Evolutionary conservation across 2,329 filamentous ascomycete genomes (phyloP).

Genomic region (Chalaropsis thielavioides): DNA sequence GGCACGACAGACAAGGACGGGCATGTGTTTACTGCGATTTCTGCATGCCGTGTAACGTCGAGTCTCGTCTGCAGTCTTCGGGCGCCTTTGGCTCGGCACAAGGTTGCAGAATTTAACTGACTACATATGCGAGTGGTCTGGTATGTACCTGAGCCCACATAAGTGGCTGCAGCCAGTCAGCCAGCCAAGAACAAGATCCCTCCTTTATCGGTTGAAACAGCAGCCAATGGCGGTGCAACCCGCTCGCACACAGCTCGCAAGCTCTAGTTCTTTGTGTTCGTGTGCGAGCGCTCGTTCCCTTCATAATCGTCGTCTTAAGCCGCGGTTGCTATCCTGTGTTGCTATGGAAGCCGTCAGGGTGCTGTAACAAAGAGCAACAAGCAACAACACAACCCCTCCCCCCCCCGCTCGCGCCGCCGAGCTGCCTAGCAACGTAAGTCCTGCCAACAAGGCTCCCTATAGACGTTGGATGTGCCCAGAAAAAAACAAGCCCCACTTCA

Average conservation of each 20-base stretch:
- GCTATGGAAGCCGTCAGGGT: neutral
- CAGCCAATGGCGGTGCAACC: neutral
- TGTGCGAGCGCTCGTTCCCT: neutral
- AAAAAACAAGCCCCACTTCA: neutral
- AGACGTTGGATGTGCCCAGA: neutral
- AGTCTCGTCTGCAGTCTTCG: neutral
- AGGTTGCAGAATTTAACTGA: neutral
- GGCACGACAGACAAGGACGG: neutral
- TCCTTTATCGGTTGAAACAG: neutral
- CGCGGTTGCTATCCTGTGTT: neutral
- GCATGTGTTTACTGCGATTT: neutral
- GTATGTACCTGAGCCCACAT: neutral
- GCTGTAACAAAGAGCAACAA: neutral
- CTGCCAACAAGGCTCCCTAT: neutral
- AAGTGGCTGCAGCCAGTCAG: neutral
- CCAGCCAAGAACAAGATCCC: neutral
- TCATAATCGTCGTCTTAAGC: neutral
- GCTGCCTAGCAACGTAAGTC: conserved; percentile 4
- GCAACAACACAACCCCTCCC: neutral
- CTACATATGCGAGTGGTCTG: neutral
- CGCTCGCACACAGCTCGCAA: neutral
- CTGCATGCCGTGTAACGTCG: neutral
- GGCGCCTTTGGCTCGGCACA: neutral
- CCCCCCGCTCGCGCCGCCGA: neutral
- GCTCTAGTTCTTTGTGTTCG: neutral